Base-by-base conservation (phyloP, 345 rosid species). In the Excoecaria cochinchinensis region DNA sequence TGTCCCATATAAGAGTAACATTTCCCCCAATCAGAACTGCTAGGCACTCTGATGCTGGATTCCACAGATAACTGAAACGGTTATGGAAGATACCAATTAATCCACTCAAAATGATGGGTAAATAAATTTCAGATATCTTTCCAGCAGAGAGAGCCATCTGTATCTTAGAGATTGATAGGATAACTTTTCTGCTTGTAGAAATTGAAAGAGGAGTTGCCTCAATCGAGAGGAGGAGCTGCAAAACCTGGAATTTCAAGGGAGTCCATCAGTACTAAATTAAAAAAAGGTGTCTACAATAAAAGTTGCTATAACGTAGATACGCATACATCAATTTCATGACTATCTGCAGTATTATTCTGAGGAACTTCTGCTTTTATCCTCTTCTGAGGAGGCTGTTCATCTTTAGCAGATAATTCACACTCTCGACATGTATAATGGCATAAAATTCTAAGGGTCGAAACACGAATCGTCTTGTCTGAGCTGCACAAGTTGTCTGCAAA, bases 11-110 rank as follows among this genome's bases (percentile, higher is more conserved):
- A 46, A 79, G 86, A 68, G 68, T 76, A 52, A 63, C 63, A 72
- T 95, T 85, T 73, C 86, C 85, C 77, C 81, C 83, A 65, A 93
- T 46, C 50, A 93, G 83, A 80, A 86, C 82, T 19, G 84, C 89
- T 78, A 93, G 92, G 84, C 99, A 95, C 71, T 91, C 91, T 25
- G 91, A 83, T 62, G 89, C 89, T 58, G 89, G 87, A 77, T 67
- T 81, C 94, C 99, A 91, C 74, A 90, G 71, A 73, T 73, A 76
- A 80, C 84, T 84, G 77, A 89, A 91, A 71, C 91, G 85, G 79
- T 83, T 91, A 81, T 93, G 87, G 74, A 91, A 88, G 25, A 93
- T 78, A 74, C 98, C 99, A 72, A 91, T 78, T 70, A 91, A 42
- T 69, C 91, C 96, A 83, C 87, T 89, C 84, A 93, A 86, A 77